A percentile compares a stretch with the other conserved stretches of the same genome.
Conservation (phyloP, 306 rosid species). For the Abrus precatorius region DNA sequence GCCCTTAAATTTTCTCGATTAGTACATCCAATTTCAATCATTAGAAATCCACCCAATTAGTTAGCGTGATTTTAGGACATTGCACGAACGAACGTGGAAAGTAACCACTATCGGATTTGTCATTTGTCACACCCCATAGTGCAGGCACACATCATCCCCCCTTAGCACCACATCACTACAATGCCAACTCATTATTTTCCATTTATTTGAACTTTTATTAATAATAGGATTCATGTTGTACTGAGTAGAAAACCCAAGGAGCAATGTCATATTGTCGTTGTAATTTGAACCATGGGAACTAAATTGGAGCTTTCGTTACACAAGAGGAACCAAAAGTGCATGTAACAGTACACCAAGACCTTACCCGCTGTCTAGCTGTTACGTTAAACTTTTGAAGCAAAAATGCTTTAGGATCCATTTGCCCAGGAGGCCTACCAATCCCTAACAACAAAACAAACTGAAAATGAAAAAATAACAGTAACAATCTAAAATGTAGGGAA, state of each 20-base stretch:
- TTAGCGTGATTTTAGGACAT: slow-evolving; percentile 21
- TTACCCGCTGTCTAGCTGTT: slow-evolving; percentile 81
- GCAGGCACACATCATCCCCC: neutral
- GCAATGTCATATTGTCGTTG: neutral
- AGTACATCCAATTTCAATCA: neutral
- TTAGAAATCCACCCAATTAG: slow-evolving; percentile 26
- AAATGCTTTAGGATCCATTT: slow-evolving; percentile 99
- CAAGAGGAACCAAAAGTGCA: slow-evolving; percentile 15
- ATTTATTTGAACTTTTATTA: neutral
- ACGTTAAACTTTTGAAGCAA: slow-evolving; percentile 86
- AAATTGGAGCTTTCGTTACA: slow-evolving; percentile 32
- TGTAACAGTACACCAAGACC: slow-evolving; percentile 45
- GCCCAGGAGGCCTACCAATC: slow-evolving; percentile 94
- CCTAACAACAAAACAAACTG: slow-evolving; percentile 56
- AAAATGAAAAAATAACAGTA: slow-evolving; percentile 12
- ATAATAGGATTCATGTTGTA: slow-evolving; percentile 15
- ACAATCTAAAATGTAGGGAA: neutral
- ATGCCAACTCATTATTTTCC: slow-evolving; percentile 18
- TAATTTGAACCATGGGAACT: slow-evolving; percentile 14
- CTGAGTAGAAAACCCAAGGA: slow-evolving; percentile 25
- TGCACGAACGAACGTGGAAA: neutral
- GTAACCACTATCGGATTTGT: slow-evolving; percentile 5
- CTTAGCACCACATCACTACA: slow-evolving; percentile 20
- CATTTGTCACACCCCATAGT: neutral
- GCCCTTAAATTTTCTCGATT: neutral